Evolutionary conservation across 176 grass and related monocot species (phyloP), one percentile per base, ranked within the genome.

Genomic region (Calamus simplicifolius): DNA sequence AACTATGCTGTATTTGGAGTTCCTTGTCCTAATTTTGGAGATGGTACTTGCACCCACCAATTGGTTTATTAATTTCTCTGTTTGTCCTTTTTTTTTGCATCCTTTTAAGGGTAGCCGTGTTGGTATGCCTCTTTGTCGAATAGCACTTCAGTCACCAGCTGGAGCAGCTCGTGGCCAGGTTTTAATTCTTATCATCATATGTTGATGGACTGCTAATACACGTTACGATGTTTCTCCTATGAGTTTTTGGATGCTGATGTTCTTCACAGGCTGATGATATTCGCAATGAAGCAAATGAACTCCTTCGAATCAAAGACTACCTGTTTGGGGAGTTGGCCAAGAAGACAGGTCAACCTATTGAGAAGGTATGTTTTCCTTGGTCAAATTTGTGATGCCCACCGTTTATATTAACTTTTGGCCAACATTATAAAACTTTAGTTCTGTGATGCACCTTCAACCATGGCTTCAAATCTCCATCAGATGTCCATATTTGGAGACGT

Each of bases 141-240:
- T 97, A 69, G 76, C 85, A 62, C 84, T 97, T 60, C 87, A 84
- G 56, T 77, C 92, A 75, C 92, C 87, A 71, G 81, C 88, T 72
- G 92, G 92, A 80, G 87, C 84, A 78, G 86, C 92, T 79, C 75
- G 79, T 69, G 87, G 92, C 38, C 75, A 90, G 87, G 92, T 95
- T 69, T 70, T 54, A 52, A 50, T 31, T 75, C 2, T 64, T 67
- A 59, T 49, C 17, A 26, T 57, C 50, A 43, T 59, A 61, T 70
- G 6, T 66, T 49, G 49, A 50, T 31, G 2, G 15, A 4, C 7
- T 21, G 19, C 4, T 7, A n/a, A 6, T 5, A 35, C 13, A 10
- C 35, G 13, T 43, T 12, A 10, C 6, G 1, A 43, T 43, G 35
- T 43, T 43, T 43, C 35, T 43, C 28, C 48, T 18, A 65, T 62